These are phyloP conservation scores for Vicia villosa DNA, from an alignment of 306 rosid genomes.

Conservation along the genomic window DNA sequence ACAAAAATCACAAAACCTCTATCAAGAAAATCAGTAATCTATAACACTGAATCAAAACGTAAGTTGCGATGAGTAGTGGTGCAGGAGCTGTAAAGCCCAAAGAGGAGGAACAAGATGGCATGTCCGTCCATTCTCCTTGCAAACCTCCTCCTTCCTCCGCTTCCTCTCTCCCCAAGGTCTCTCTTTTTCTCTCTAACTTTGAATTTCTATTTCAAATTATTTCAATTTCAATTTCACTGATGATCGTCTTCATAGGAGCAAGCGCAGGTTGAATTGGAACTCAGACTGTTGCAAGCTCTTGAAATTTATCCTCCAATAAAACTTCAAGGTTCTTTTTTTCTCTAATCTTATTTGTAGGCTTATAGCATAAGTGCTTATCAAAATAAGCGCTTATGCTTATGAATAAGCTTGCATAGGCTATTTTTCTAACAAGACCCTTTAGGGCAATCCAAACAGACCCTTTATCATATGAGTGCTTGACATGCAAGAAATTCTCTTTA, in stretches of 20 bases:
- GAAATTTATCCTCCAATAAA: constrained; percentile 79
- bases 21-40: neutral
- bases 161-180: constrained; percentile 86
- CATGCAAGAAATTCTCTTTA: constrained; percentile 23
- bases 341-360: too few species aligned
- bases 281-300: constrained; percentile 72
- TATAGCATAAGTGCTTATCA: too few species aligned
- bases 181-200: constrained; percentile 34
- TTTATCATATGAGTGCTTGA: neutral
- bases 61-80: constrained; percentile 56
- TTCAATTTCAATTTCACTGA: neutral
- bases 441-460: too few species aligned
- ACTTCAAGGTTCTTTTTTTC: constrained; percentile 53
- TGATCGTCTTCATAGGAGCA: constrained; percentile 62
- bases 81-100: constrained; percentile 66
- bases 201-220: neutral
- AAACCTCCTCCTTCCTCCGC: constrained; percentile 96
- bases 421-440: too few species aligned
- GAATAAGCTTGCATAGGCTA: too few species aligned
- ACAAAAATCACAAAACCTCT: constrained; percentile 1
- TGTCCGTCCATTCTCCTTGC: constrained; percentile 97
- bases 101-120: constrained; percentile 94
- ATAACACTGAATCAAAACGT: neutral
- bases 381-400: too few species aligned
- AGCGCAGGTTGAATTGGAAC: constrained; percentile 86